phyloP scores from a whole-genome alignment of 257 asterid genomes.

The Cynanchum wilfordii region DNA sequence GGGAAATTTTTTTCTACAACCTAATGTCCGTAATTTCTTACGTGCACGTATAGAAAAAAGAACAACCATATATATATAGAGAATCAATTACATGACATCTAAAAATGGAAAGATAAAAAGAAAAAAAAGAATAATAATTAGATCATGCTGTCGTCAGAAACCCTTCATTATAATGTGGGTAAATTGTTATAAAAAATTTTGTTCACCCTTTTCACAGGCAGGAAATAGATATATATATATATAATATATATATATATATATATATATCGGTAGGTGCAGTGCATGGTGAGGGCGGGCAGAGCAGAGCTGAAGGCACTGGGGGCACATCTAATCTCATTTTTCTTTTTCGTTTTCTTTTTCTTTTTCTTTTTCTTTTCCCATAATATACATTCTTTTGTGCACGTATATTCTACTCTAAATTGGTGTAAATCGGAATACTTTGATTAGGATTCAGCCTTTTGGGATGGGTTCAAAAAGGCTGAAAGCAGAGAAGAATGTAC shows the following conservation, averaged over 20 bases:
- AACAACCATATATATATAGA: not conserved
- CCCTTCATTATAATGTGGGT: not conserved
- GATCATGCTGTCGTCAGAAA: slow-evolving; percentile 1
- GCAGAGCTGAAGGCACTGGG: not conserved
- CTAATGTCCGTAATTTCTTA: too few relatives aligned
- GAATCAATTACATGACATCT: not conserved
- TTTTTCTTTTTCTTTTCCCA: not conserved
- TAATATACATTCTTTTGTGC: not conserved
- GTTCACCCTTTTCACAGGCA: not conserved
- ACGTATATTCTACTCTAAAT: slow-evolving; percentile 5
- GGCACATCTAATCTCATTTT: not conserved
- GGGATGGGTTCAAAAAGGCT: slow-evolving; percentile 5
- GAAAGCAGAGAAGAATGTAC: slow-evolving; percentile 16
- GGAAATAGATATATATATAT: not conserved
- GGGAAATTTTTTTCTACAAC: not conserved
- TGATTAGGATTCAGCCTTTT: slow-evolving; percentile 13
- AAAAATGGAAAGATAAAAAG: not conserved
- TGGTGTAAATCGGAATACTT: slow-evolving; percentile 1
- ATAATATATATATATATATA: too few relatives aligned
- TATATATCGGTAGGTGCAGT: not conserved
- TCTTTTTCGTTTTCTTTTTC: too few relatives aligned
- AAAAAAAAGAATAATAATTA: not conserved
- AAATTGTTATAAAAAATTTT: not conserved
- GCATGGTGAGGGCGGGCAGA: not conserved
- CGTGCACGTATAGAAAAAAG: not conserved